Conservation (phyloP, 768 basidiomycete species). For the Russula foetens region DNA sequence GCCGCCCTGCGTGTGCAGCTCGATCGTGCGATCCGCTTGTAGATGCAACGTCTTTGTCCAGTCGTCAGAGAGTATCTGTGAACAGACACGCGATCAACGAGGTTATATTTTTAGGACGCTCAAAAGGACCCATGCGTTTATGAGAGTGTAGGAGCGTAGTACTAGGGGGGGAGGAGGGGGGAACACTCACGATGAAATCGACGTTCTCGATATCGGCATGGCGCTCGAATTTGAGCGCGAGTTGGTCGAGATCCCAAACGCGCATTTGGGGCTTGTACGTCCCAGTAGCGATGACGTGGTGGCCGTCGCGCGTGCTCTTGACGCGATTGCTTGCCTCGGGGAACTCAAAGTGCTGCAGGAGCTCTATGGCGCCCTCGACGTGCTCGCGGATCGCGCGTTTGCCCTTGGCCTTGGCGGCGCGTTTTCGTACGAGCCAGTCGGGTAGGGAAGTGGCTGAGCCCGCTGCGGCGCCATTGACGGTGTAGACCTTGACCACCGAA, state of each 20-base stretch:
- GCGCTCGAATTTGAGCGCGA: conserved; percentile 91
- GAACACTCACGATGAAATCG: conserved; percentile 80
- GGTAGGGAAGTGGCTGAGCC: conserved; percentile 89
- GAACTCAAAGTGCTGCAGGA: conserved; percentile 95
- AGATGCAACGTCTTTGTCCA: conserved; percentile 99
- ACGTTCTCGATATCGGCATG: conserved; percentile 97
- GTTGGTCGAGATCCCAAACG: conserved; percentile 90
- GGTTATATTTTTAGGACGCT: too few relatives aligned
- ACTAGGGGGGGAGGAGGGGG: background rate
- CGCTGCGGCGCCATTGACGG: conserved; percentile 86
- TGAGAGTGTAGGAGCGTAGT: too few relatives aligned
- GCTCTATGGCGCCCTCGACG: conserved; percentile 77
- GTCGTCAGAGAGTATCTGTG: conserved; percentile 88
- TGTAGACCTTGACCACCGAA: conserved; percentile 80
- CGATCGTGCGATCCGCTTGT: conserved; percentile 91
- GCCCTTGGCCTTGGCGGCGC: conserved; percentile 54
- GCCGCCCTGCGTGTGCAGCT: conserved; percentile 90
- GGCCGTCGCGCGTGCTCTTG: conserved; percentile 85
- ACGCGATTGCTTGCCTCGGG: conserved; percentile 92
- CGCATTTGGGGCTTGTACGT: conserved; percentile 97
- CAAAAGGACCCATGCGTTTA: too few relatives aligned
- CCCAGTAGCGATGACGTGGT: conserved; percentile 89
- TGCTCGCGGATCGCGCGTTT: conserved; percentile 60
- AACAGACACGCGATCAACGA: background rate
- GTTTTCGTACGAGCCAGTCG: conserved; percentile 82